phyloP scores from a whole-genome alignment of 176 grass and related monocot species.

The Aegilops speltoides region DNA sequence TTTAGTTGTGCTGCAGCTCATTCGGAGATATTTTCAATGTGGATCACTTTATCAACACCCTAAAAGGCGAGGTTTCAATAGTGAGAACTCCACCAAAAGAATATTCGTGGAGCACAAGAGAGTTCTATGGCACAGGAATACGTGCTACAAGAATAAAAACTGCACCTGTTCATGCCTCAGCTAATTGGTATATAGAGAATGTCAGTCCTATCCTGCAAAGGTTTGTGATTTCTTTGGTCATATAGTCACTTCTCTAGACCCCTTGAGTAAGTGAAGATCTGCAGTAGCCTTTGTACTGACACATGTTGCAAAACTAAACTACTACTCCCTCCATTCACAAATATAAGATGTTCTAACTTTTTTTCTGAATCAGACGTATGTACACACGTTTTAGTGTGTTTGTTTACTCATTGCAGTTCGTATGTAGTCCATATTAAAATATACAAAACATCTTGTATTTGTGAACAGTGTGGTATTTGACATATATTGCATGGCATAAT shows the following conservation, averaged over 20 bases:
- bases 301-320: not conserved
- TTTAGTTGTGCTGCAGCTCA: slow-evolving; percentile 44
- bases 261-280: not conserved
- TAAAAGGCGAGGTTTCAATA: slow-evolving; percentile 78
- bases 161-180: slow-evolving; percentile 81
- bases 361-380: no score
- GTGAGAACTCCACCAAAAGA: slow-evolving; percentile 63
- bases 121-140: slow-evolving; percentile 80
- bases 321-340: no score
- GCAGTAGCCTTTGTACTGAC: not conserved
- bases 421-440: no score
- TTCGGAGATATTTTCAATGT: slow-evolving; percentile 91
- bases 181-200: slow-evolving; percentile 92
- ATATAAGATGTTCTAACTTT: no score
- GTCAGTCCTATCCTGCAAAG: slow-evolving; percentile 83
- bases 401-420: no score
- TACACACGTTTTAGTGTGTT: no score
- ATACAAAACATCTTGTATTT: no score
- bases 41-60: slow-evolving; percentile 65
- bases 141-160: slow-evolving; percentile 89
- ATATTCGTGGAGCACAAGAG: slow-evolving; percentile 94
- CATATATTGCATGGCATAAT: not conserved
- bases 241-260: not conserved
- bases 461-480: not conserved
- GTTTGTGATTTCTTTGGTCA: slow-evolving; percentile 39